phyloP scores from a whole-genome alignment of 495 filamentous ascomycete genomes.

The Stereocaulon alpinum region DNA sequence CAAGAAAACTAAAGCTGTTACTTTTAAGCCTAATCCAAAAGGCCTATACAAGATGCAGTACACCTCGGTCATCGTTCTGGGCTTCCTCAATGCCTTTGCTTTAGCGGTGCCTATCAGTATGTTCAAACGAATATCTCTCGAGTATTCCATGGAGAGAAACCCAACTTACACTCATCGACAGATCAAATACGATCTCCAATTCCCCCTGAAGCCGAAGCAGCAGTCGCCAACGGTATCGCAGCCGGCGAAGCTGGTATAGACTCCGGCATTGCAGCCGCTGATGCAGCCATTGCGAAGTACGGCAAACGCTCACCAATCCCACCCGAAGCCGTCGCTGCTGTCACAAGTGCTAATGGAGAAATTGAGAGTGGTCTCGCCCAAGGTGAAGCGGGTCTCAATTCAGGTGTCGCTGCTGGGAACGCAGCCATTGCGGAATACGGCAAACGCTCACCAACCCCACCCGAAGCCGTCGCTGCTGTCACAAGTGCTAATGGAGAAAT shows the following conservation, averaged over 20 bases:
- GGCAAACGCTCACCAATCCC: not conserved
- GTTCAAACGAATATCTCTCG: no score
- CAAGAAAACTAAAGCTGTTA: not conserved
- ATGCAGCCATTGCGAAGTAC: not conserved
- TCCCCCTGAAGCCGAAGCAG: not conserved
- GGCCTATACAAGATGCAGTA: not conserved
- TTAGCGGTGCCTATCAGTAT: not conserved
- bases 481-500: not conserved
- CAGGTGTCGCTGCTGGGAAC: not conserved
- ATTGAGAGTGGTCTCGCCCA: not conserved
- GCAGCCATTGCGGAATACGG: not conserved
- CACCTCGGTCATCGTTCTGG: not conserved
- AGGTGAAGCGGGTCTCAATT: not conserved
- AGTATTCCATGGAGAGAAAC: not conserved
- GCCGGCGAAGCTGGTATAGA: not conserved
- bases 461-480: not conserved
- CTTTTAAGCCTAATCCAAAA: not conserved
- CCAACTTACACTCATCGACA: not conserved
- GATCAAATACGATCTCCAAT: not conserved
- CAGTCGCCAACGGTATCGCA: not conserved
- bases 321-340: not conserved
- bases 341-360: not conserved
- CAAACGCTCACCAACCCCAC: not conserved
- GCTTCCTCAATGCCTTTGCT: conserved; percentile 4
- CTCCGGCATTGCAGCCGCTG: not conserved